Base-by-base conservation (phyloP, 306 rosid genomes). In the Hippophae rhamnoides region DNA sequence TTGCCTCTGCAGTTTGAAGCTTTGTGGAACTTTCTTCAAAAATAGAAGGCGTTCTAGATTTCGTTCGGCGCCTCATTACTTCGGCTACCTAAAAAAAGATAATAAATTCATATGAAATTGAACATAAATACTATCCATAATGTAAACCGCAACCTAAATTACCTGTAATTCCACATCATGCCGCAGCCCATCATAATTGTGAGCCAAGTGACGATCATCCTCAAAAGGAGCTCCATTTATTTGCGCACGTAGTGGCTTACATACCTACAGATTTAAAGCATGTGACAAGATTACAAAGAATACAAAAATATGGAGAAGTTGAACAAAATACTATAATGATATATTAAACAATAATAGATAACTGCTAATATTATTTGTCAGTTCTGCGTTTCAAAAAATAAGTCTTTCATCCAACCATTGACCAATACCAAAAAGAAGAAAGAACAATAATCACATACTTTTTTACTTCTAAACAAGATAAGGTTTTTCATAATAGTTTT, bases 151-250 rank as follows among this genome's bases (percentile, higher is more conserved):
- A 75, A 71, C 54, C 53, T 31, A 62, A 72, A 56, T 65, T 77
- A 86, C 97, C 97, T 87, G 96, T 60, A 76, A 74, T 70, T 90
- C 96, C 25, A 81, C 87, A 64, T 87, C 96, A 53, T 87, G 95
- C 56, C 84, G 84, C 56, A 84, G 81, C 78, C 81, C 87, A 54
- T 90, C 97, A 52, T 87, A 90, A 69, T 72, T 90, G 54, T 78
- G 82, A 42, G 96, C 72, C 65, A 90, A 86, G 75, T 90, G 96
- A 27, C 97, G 92, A 63, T 96, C 97, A 77, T 87, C 97, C 73
- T 90, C 97, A 68, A 90, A 73, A 68, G 97, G 97, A 70, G 97
- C 94, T 66, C 92, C 96, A 6, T 79, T 83, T 74, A 90, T 81
- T 73, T 82, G 96, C 48, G 90, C 82, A 60, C 89, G 79, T 69